phyloP scores from a whole-genome alignment of 2,329 filamentous ascomycete species.

The Coleophoma eucalyptorum region DNA sequence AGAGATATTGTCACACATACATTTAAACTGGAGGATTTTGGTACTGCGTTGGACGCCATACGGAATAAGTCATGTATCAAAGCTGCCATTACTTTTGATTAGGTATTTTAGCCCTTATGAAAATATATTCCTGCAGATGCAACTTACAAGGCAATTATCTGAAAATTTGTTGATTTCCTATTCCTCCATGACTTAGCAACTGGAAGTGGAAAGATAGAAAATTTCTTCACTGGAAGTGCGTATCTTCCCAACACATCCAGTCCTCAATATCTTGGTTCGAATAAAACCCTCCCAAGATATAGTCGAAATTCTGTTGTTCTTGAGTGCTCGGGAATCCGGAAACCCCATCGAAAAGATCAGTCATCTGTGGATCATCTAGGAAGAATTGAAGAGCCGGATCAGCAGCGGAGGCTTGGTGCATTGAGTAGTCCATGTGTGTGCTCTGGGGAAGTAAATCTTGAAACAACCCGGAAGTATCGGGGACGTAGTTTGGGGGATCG shows the following conservation, averaged over 20 bases:
- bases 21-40: constrained; percentile 11
- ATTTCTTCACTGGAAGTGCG: no score
- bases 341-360: constrained; percentile 9
- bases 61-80: constrained; percentile 13
- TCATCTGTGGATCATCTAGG: constrained; percentile 7
- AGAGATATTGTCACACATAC: constrained; percentile 11
- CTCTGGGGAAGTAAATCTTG: no score
- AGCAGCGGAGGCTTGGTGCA: constrained; percentile 4
- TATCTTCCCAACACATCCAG: no score
- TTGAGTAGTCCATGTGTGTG: constrained; percentile 4
- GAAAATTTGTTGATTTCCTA: no score
- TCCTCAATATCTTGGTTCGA: no score
- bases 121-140: no score
- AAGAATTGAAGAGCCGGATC: constrained; percentile 11
- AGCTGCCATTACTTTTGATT: constrained; percentile 12
- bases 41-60: constrained; percentile 10
- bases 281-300: constrained; percentile 10
- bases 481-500: no score
- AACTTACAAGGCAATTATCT: no score
- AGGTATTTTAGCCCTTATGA: constrained; percentile 1
- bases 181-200: no score
- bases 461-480: no score
- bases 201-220: no score
- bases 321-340: constrained; percentile 12
- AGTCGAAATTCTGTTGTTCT: constrained; percentile 13